Conservation (phyloP, 257 asterid species). For the Eucommia ulmoides region DNA sequence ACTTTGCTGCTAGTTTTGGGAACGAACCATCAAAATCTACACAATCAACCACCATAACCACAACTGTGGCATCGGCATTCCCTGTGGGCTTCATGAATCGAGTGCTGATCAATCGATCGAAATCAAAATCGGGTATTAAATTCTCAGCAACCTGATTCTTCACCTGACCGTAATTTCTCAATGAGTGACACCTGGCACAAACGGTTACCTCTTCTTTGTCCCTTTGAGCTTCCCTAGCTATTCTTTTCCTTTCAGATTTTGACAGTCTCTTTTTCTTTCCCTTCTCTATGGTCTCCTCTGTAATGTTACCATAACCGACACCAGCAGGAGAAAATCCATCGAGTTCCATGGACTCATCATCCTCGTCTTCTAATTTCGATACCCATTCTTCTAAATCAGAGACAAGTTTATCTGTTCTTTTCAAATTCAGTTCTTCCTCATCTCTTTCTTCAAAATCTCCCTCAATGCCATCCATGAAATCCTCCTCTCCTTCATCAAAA, state of each 20-base stretch:
- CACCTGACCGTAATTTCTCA: constrained; percentile 81
- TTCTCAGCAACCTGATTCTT: constrained; percentile 72
- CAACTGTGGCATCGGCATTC: constrained; percentile 68
- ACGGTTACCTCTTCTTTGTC: constrained; percentile 70
- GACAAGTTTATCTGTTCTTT: constrained; percentile 24
- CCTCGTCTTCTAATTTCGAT: constrained; percentile 37
- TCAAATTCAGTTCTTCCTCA: background rate
- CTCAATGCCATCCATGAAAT: constrained; percentile 27
- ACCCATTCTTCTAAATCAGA: constrained; percentile 63
- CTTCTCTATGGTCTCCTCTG: constrained; percentile 58
- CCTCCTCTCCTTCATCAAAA: constrained; percentile 15
- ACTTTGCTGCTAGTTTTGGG: constrained; percentile 79
- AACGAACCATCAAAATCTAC: constrained; percentile 95
- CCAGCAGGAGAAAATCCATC: constrained; percentile 83
- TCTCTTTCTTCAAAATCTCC: constrained; percentile 24
- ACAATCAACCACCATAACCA: constrained; percentile 88
- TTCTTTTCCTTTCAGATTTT: constrained; percentile 64
- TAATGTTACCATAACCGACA: constrained; percentile 78
- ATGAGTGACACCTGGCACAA: constrained; percentile 86
- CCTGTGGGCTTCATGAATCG: constrained; percentile 80
- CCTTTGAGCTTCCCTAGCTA: constrained; percentile 47
- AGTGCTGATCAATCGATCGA: constrained; percentile 63
- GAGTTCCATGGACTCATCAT: constrained; percentile 39
- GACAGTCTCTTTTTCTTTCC: constrained; percentile 43
- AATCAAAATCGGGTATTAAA: constrained; percentile 88